Conservation (phyloP, 108 stramenopile genomes). For the Ochromonas danica region DNA sequence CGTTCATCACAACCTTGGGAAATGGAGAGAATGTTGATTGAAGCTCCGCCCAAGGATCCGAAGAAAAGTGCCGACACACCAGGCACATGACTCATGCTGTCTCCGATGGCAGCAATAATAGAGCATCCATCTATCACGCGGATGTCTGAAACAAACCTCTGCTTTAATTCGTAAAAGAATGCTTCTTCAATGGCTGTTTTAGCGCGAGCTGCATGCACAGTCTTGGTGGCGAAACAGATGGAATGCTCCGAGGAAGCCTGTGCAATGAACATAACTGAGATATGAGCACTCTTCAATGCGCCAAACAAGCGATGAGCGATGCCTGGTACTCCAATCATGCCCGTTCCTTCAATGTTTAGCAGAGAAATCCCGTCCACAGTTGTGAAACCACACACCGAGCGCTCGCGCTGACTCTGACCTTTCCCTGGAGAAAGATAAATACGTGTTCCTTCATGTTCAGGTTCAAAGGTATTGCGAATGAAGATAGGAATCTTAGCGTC, state of each 20-base stretch:
- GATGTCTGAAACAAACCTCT: conserved; percentile 39
- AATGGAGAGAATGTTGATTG: conserved; percentile 78
- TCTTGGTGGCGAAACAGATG: conserved; percentile 71
- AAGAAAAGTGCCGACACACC: conserved; percentile 81
- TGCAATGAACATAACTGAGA: conserved; percentile 76
- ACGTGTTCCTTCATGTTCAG: conserved; percentile 68
- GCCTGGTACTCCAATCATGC: conserved; percentile 76
- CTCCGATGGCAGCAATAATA: conserved; percentile 84
- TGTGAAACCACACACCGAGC: conserved; percentile 72
- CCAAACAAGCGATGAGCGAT: conserved; percentile 72
- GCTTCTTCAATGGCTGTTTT: conserved; percentile 67
- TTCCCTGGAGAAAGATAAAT: conserved; percentile 57
- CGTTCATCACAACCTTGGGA: conserved; percentile 66
- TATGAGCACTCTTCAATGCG: conserved; percentile 61
- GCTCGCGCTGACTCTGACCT: conserved; percentile 49
- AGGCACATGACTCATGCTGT: conserved; percentile 69
- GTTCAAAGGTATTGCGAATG: conserved; percentile 82
- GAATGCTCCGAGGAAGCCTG: conserved; percentile 81
- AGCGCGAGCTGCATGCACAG: conserved; percentile 59
- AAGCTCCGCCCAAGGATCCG: conserved; percentile 71
- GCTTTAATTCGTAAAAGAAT: conserved; percentile 67
- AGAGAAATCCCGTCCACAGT: conserved; percentile 79
- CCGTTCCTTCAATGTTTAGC: conserved; percentile 80
- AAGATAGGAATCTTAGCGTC: conserved; percentile 69
- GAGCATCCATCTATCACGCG: conserved; percentile 64